phyloP scores from a whole-genome alignment of 1,284 basidiomycete genomes.

The Leccinum insigne region DNA sequence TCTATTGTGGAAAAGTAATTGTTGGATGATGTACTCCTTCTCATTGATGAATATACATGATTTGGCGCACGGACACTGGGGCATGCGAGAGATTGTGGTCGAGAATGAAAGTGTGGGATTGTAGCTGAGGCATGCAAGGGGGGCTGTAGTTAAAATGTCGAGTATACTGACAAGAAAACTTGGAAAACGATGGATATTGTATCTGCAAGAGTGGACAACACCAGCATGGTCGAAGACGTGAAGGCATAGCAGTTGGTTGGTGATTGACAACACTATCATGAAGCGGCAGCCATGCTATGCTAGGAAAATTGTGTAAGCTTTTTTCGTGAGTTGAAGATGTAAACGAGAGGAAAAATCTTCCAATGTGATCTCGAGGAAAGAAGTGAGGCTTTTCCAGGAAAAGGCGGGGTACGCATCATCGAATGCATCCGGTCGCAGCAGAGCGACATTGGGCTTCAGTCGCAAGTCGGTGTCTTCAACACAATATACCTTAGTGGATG shows the following conservation, averaged over 20 bases:
- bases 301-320: not conserved
- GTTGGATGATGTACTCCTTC: too few relatives aligned
- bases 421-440: too few relatives aligned
- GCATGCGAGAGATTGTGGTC: not conserved
- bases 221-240: not conserved
- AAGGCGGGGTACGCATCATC: too few relatives aligned
- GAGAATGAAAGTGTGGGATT: not conserved
- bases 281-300: not conserved
- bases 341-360: not conserved
- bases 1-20: too few relatives aligned
- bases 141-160: not conserved
- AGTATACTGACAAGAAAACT: not conserved
- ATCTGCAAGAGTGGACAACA: not conserved
- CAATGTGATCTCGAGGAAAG: not conserved
- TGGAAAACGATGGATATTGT: not conserved
- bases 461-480: too few relatives aligned
- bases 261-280: not conserved
- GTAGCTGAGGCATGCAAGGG: not conserved
- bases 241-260: not conserved
- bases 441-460: too few relatives aligned
- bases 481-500: too few relatives aligned
- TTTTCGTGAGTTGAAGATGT: not conserved
- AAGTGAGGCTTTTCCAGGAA: too few relatives aligned
- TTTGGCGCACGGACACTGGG: not conserved
- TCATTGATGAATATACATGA: not conserved